A percentile compares a stretch with the other conserved stretches of the same genome.
Conservation (phyloP, 2,329 filamentous ascomycete genomes). For the Colletotrichum horii region DNA sequence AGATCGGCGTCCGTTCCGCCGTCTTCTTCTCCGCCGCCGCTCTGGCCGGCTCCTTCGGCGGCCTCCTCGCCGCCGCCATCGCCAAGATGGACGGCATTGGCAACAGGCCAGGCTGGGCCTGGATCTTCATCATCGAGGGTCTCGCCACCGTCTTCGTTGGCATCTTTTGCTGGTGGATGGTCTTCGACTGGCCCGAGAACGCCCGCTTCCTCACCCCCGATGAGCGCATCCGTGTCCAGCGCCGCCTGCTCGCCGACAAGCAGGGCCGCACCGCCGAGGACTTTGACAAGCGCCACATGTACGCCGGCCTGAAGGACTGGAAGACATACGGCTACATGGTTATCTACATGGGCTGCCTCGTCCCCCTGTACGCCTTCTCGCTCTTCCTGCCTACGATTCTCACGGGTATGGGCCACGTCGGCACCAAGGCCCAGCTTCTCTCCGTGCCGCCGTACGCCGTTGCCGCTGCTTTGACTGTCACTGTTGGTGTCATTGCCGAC, state of each 20-base stretch:
- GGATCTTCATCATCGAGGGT: slow-evolving; percentile 72
- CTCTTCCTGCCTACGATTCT: slow-evolving; percentile 65
- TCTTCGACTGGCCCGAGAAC: slow-evolving; percentile 79
- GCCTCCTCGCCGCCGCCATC: slow-evolving; percentile 72
- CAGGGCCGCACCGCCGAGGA: slow-evolving; percentile 74
- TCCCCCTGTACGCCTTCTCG: slow-evolving; percentile 58
- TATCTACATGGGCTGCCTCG: slow-evolving; percentile 53
- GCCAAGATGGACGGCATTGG: slow-evolving; percentile 67
- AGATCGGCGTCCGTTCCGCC: slow-evolving; percentile 75
- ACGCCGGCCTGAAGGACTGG: slow-evolving; percentile 74
- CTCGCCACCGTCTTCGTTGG: slow-evolving; percentile 71
- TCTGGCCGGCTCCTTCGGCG: slow-evolving; percentile 75
- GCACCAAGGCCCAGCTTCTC: slow-evolving; percentile 55
- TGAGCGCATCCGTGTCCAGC: slow-evolving; percentile 72
- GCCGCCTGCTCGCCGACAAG: slow-evolving; percentile 69
- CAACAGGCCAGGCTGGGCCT: slow-evolving; percentile 59
- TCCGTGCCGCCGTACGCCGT: slow-evolving; percentile 65
- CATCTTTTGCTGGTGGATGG: slow-evolving; percentile 70
- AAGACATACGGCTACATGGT: slow-evolving; percentile 66
- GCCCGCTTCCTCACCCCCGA: slow-evolving; percentile 70
- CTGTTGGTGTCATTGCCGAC: slow-evolving; percentile 69
- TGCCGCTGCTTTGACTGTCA: slow-evolving; percentile 66
- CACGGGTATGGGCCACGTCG: slow-evolving; percentile 31
- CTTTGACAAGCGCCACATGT: slow-evolving; percentile 74
- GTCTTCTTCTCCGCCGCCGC: slow-evolving; percentile 84